Evolutionary conservation across 768 basidiomycete species (phyloP).

Genomic region (Omphalotus guepiniiformis): DNA sequence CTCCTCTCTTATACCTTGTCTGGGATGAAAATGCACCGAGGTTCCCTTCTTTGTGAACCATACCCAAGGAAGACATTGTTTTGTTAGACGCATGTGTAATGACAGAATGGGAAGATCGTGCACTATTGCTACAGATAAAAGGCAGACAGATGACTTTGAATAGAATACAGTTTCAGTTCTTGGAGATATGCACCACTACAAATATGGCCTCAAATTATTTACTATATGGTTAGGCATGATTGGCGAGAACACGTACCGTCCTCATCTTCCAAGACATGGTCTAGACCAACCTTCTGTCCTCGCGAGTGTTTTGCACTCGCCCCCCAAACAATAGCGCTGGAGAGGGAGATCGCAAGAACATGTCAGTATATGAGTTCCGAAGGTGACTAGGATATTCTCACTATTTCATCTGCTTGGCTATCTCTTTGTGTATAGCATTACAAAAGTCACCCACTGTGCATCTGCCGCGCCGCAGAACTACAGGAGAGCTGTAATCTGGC

Average conservation of each 20-base stretch:
- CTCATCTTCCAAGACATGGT: conserved; percentile 84
- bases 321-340: conserved; percentile 90
- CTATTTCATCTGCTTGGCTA: conserved; percentile 97
- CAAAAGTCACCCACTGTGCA: conserved; percentile 87
- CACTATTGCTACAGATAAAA: no score
- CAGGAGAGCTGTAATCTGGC: conserved; percentile 89
- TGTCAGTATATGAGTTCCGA: neutral
- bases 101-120: no score
- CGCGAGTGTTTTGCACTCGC: conserved; percentile 95
- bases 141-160: no score
- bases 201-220: neutral
- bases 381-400: conserved; percentile 30
- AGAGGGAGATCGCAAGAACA: neutral
- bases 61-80: no score
- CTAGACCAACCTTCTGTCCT: conserved; percentile 92
- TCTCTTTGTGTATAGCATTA: conserved; percentile 93
- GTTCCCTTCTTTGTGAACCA: no score
- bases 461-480: conserved; percentile 70
- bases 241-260: conserved; percentile 52
- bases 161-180: conserved; percentile 35
- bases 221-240: conserved; percentile 8
- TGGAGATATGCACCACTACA: conserved; percentile 61
- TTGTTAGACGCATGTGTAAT: no score
- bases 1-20: neutral
- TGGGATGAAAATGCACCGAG: neutral